These are phyloP conservation scores for Nephelium lappaceum DNA, from an alignment of 345 rosid genomes.

Conservation along the genomic window DNA sequence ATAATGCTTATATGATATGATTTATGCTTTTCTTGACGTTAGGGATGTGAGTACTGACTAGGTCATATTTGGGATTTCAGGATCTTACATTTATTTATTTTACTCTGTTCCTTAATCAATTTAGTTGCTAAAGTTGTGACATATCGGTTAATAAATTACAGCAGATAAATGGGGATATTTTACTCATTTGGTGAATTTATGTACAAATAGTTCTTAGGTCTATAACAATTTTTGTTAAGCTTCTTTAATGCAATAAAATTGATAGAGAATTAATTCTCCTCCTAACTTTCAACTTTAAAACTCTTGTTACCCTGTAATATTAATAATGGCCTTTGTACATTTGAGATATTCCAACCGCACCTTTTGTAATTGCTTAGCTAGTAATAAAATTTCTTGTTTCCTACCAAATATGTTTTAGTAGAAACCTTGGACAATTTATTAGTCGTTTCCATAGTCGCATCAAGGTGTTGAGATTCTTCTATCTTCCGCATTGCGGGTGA, in stretches of 20 bases:
- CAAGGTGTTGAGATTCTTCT: background rate
- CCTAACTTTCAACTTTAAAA: background rate
- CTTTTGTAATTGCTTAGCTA: background rate
- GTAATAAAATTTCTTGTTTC: background rate
- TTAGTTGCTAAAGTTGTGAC: background rate
- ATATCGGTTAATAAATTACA: background rate
- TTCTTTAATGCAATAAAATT: background rate
- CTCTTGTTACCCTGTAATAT: background rate
- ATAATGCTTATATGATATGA: too few relatives aligned
- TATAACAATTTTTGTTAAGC: background rate
- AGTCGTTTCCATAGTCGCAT: background rate
- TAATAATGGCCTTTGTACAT: background rate
- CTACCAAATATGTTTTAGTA: background rate
- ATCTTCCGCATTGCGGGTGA: background rate
- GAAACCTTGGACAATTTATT: background rate
- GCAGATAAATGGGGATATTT: background rate
- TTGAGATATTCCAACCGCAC: background rate
- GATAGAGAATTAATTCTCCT: background rate
- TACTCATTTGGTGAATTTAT: background rate
- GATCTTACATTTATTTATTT: background rate
- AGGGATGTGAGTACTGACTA: background rate
- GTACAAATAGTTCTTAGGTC: background rate
- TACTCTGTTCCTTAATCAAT: background rate
- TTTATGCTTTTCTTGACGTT: background rate
- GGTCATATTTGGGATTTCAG: background rate